Evolutionary conservation across 2,329 filamentous ascomycete genomes (phyloP), one percentile per base, ranked within the genome.

Genomic region (Cercospora sp.): DNA sequence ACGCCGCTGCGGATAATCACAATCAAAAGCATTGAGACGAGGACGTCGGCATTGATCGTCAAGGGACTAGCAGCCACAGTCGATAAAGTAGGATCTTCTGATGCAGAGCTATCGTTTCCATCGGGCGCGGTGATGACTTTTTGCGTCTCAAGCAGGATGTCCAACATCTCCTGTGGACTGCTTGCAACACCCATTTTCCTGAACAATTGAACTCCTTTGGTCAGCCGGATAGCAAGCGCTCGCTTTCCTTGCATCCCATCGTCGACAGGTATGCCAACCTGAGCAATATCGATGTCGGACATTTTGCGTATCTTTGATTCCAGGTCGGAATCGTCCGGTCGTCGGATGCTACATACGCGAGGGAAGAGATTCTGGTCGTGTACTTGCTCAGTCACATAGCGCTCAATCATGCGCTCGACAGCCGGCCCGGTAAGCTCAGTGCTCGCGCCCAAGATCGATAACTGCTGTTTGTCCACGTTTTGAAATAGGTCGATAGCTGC

Each of bases 401-500:
- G 90, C 80, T 99, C 95, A 72, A 99, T 97, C 75, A 99, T 85
- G 69, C 92, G 89, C 81, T 99, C 96, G 1, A 99, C 94, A 8
- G 96, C 82, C 1, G 94, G 92, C 0, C 95, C 94, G 0, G 95
- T 98, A 62, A 99, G 82, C 77, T 97, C 93, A 2, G 96, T 99
- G 1, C 93, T 97, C 4, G 94, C 92, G 18, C 94, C 95, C 4
- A 99, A 85, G 40, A 97, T 85, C 3, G 94, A 97, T 30, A 99
- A 83, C 75, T 98, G 95, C 75, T 97, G 92, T 79, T 97, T 97
- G 78, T 99, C 95, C 5, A 99, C 94, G 68, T 90, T 89, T 75
- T 98, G 94, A 73, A 99, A 99, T 1, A 98, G 85, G 76, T 99
- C 95, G 72, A 99, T 98, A 0, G 94, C 95, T 9, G 91, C 88